Conservation (phyloP, 352 stramenopile genomes). For the Phytophthora europaea region DNA sequence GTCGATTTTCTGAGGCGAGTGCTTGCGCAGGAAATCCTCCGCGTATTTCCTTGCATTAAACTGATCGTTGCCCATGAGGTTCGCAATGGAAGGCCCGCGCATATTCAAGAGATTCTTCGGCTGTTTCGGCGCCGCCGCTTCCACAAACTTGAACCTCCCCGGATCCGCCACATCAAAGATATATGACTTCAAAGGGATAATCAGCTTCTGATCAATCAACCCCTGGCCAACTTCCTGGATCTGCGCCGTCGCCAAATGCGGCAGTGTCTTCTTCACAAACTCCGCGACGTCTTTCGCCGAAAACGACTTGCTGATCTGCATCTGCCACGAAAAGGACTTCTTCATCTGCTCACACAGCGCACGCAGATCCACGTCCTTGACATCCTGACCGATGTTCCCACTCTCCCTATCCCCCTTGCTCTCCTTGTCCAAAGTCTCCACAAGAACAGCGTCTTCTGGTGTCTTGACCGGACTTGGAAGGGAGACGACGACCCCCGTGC, state of each 20-base stretch:
- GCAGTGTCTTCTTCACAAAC: conserved; percentile 64
- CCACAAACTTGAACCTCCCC: conserved; percentile 72
- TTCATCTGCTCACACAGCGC: conserved; percentile 81
- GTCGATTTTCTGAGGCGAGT: conserved; percentile 81
- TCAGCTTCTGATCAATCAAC: conserved; percentile 76
- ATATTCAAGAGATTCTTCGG: conserved; percentile 79
- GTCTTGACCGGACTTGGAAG: conserved; percentile 23
- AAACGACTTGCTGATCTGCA: conserved; percentile 85
- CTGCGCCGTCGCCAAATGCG: conserved; percentile 44
- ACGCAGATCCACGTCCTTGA: conserved; percentile 64
- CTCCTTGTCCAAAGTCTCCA: conserved; percentile 14
- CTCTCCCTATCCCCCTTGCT: conserved; percentile 21
- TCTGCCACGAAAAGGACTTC: conserved; percentile 70
- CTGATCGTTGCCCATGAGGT: conserved; percentile 74
- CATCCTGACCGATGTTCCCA: conserved; percentile 23
- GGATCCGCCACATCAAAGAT: conserved; percentile 72
- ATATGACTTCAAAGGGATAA: conserved; percentile 82
- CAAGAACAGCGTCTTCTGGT: conserved; percentile 5
- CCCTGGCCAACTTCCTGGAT: conserved; percentile 71
- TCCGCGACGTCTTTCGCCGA: conserved; percentile 71
- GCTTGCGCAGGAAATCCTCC: conserved; percentile 81
- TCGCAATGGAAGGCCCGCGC: conserved; percentile 76
- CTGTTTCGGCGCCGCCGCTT: conserved; percentile 55
- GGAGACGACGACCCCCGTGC: conserved; percentile 14
- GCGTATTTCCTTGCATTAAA: conserved; percentile 84